Base-by-base conservation (phyloP, 805 yeast genomes). In the Metschnikowia proteae region DNA sequence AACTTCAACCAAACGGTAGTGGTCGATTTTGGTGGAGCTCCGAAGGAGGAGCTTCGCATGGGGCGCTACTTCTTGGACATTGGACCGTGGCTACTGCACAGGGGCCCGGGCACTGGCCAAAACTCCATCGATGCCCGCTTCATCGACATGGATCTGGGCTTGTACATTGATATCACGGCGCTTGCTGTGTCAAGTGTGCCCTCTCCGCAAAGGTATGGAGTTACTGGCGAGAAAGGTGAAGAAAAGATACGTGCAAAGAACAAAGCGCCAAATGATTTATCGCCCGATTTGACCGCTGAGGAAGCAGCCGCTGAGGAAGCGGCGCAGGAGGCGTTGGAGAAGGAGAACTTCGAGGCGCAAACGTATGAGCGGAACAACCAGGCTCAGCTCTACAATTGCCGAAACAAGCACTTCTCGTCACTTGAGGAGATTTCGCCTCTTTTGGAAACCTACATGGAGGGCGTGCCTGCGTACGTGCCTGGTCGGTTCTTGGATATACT, bases 141-240 rank as follows among this genome's bases (percentile, higher is more conserved):
- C 59, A 80, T 86, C 47, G 91, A 85, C 62, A 68, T 82, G n/a
- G 86, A 82, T 54, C 76, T 83, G 6, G 94, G 92, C 0, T 64
- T 83, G 45, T 86, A 81, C 58, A 82, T 86, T 46, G 94, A 86
- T 62, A 80, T 86, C 23, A 86, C 94, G 0, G 91, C 82, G 0
- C 64, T 84, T 46, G 74, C 84, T 1, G 48, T 70, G 4, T 49
- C 53, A 11, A 9, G 42, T 6, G 30, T 29, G 23, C 13, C 26
- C 10, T 45, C 52, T 7, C 48, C 51, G 3, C 11, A 5, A n/a
- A 26, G 55, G 22, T 51, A 50, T 37, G 35, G 47, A 8, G 11
- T 38, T 13, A 29, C 28, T 6, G 22, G 26, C 17, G 25, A n/a
- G 23, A 10, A 34, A 1, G 7, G 23, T n/a, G 11, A 17, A 17